Percentiles rank a stretch among this genome's conserved stretches.
phyloP scores from a whole-genome alignment of 495 filamentous ascomycete genomes.

The Usnea hakonensis region DNA sequence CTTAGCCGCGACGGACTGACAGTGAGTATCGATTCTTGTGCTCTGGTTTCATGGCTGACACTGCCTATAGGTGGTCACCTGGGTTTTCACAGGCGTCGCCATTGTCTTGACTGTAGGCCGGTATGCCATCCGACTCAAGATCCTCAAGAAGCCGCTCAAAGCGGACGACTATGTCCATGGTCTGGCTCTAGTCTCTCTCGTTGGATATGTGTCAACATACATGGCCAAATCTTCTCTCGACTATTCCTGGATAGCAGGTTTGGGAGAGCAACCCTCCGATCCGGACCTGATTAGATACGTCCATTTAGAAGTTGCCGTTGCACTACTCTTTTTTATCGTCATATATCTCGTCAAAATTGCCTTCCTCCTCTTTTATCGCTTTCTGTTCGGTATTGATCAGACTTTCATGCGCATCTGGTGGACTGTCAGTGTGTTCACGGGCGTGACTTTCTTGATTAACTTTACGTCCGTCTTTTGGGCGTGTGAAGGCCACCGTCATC shows the following conservation, averaged over 20 bases:
- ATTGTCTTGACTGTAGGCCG: constrained; percentile 5
- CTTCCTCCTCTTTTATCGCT: not conserved
- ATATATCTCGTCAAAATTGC: constrained; percentile 7
- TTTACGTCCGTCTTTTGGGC: not conserved
- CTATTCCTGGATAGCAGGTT: constrained; percentile 6
- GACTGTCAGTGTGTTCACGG: not conserved
- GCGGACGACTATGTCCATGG: constrained; percentile 10
- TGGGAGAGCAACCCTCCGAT: constrained; percentile 11
- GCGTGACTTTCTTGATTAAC: not conserved
- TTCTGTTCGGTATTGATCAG: not conserved
- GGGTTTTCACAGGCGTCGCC: constrained; percentile 4
- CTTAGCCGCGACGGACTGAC: not conserved
- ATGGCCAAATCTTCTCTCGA: not conserved
- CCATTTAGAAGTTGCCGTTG: not conserved
- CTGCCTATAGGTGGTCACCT: constrained; percentile 5
- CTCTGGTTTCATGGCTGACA: not conserved
- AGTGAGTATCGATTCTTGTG: not conserved
- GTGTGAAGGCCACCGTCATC: not conserved
- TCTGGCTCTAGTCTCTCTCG: constrained; percentile 1
- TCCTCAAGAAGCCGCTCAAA: not conserved
- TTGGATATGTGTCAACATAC: constrained; percentile 10
- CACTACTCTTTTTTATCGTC: constrained; percentile 1
- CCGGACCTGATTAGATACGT: constrained; percentile 3
- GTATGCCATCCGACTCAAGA: constrained; percentile 7
- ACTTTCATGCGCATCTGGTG: not conserved